Evolutionary conservation across 371 early-diverging fungal genomes (phyloP), one percentile per base, ranked within the genome.

Genomic region (Dinochytrium kinnereticum): DNA sequence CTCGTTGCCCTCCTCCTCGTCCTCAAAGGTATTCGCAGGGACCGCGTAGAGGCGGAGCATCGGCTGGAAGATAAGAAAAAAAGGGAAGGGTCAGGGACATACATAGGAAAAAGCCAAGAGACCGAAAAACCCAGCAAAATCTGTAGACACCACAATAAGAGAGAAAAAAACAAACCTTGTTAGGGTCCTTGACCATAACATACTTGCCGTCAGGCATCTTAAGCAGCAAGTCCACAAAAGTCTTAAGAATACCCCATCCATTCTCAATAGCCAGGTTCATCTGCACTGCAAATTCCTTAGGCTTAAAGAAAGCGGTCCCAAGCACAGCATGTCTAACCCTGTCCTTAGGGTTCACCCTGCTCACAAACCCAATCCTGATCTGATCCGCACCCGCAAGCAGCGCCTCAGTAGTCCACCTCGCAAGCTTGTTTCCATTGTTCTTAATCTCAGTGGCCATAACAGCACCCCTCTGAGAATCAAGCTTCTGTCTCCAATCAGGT

Each of bases 371-470:
- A 64, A 98, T 78, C 82, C 96, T 94, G 78, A 98, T 80, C 82
- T 94, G 93, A 64, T 95, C 94, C 19, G 92, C 93, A 55, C 91
- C 95, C 59, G 95, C 90, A 67, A 98, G 87, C 64, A 96, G 80
- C 64, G 91, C 90, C 85, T 98, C 96, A 66, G 94, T 87, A 30
- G 95, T 93, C 98, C 98, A 98, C 74, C 95, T 90, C 36, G 95
- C 93, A 49, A 98, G 88, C 83, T 97, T 96, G 86, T 93, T 91
- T 72, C 93, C 91, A 88, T 98, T 98, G 89, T 96, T 98, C 89
- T 93, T 96, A 91, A 97, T 94, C 82, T 98, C 99, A 44, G 95
- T 94, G 24, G 97, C 97, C 70, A 97, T 92, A 39, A 97, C 95
- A 55, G 98, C 98, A 80, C 97, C 99, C 72, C 97, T 93, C 82